phyloP scores from a whole-genome alignment of 257 asterid genomes.

The Ligustrum vulgare region DNA sequence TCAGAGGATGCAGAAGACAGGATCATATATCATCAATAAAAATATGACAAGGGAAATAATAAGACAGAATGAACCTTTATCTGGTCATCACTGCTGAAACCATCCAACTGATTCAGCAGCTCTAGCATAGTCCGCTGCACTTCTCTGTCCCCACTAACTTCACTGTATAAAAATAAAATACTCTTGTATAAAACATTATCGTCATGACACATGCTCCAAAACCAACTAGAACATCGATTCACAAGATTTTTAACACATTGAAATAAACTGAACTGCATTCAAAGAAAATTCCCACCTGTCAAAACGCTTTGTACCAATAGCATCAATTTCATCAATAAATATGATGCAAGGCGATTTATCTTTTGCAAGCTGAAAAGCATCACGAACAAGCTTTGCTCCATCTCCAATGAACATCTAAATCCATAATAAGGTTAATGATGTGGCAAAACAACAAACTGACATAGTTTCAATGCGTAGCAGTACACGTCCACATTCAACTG shows the following conservation, averaged over 20 bases:
- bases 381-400: slow-evolving; percentile 95
- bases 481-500: neutral
- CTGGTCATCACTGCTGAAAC: slow-evolving; percentile 86
- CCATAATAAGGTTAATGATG: slow-evolving; percentile 7
- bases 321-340: slow-evolving; percentile 94
- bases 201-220: neutral
- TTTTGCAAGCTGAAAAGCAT: slow-evolving; percentile 90
- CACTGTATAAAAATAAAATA: slow-evolving; percentile 40
- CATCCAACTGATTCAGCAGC: slow-evolving; percentile 91
- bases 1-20: neutral
- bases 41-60: neutral
- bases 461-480: neutral
- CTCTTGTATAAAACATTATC: neutral
- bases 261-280: slow-evolving; percentile 4
- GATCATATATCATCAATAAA: neutral
- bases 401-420: slow-evolving; percentile 82
- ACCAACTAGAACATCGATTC: neutral
- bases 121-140: slow-evolving; percentile 93
- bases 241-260: neutral
- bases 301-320: slow-evolving; percentile 89
- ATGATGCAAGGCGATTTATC: slow-evolving; percentile 95
- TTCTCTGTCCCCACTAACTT: slow-evolving; percentile 91
- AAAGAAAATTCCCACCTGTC: slow-evolving; percentile 51
- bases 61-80: slow-evolving; percentile 52
- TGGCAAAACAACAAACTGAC: neutral